Base-by-base conservation (phyloP, 1,284 basidiomycete species). In the Irpex sp. region DNA sequence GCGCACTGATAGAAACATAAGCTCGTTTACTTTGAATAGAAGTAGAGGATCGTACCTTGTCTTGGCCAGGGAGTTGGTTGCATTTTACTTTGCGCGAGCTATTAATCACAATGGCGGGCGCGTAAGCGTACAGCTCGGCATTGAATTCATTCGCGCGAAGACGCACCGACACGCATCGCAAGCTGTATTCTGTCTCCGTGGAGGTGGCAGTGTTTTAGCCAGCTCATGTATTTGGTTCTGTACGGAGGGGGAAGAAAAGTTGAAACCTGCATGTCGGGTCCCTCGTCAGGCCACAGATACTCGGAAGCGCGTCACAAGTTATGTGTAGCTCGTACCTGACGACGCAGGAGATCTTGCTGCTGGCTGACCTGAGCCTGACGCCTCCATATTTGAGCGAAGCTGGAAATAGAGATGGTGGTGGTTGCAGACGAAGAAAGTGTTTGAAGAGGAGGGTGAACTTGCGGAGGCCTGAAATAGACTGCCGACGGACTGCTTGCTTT, bases 161-260 rank as follows among this genome's bases (percentile, higher is more conserved):
- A 69, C 77, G 59, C 11, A 88, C 88, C 89, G 87, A 83, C 93
- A 95, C 59, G 91, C 90, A 78, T 96, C 93, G 74, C 93, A 96
- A 26, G 93, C 93, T 21, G 93, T 92, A 73, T 96, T 96, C 78
- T 96, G 93, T 73, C 93, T 94, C 62, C 91, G 80, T 2, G 91
- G 88, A 17, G 89, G 88, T 1, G 90, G 88, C 0, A 90, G 81
- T 0, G 86, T 84, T 78, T 89, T 90, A 59, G 88, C 86, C 48
- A 89, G 82, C 69, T 91, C 89, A 70, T 90, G 86, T 58, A 91
- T 87, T 74, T 91, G 87, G 70, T 85, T 88, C 78, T 92, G 90
- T 71, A 89, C 82, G 56, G 84, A 81, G 62, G 81, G 83, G 7
- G 82, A 83, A 40, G 88, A 83, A 59, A 89, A 79, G 61, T 81